A percentile compares a stretch with the other conserved stretches of the same genome.
phyloP scores from a whole-genome alignment of 2,329 filamentous ascomycete species.

The Epichloe brachyelytri region DNA sequence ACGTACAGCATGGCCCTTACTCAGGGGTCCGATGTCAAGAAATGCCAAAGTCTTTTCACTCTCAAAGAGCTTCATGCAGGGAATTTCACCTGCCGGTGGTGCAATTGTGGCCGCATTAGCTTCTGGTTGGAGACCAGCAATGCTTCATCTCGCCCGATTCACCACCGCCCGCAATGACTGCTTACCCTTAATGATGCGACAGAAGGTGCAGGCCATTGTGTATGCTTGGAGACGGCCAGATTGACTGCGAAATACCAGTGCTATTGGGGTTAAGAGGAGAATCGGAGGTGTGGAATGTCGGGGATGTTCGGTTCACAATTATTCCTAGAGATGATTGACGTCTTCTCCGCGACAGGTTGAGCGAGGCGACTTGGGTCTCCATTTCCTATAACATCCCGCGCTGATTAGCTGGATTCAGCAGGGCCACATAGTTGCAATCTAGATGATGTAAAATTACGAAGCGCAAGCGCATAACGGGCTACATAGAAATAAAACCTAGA shows the following conservation, averaged over 20 bases:
- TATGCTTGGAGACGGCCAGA: background rate
- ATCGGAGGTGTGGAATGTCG: background rate
- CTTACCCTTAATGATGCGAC: conserved; percentile 88
- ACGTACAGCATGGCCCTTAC: conserved; percentile 75
- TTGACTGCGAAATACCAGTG: background rate
- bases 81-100: conserved; percentile 64
- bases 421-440: too few species aligned
- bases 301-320: background rate
- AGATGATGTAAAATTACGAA: too few species aligned
- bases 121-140: background rate
- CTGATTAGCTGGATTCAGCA: too few species aligned
- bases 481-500: too few species aligned
- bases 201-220: conserved; percentile 67
- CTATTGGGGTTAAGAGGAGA: background rate
- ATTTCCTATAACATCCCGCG: too few species aligned
- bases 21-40: conserved; percentile 87
- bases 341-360: too few species aligned
- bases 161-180: background rate
- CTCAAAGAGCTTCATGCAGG: conserved; percentile 92
- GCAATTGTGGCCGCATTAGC: background rate
- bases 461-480: too few species aligned
- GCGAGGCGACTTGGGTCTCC: too few species aligned
- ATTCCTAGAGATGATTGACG: too few species aligned
- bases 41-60: conserved; percentile 89
- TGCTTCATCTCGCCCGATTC: background rate